A percentile compares a stretch with the other conserved stretches of the same genome.
Conservation (phyloP, 2,329 filamentous ascomycete genomes). For the Cladophialophora exuberans region DNA sequence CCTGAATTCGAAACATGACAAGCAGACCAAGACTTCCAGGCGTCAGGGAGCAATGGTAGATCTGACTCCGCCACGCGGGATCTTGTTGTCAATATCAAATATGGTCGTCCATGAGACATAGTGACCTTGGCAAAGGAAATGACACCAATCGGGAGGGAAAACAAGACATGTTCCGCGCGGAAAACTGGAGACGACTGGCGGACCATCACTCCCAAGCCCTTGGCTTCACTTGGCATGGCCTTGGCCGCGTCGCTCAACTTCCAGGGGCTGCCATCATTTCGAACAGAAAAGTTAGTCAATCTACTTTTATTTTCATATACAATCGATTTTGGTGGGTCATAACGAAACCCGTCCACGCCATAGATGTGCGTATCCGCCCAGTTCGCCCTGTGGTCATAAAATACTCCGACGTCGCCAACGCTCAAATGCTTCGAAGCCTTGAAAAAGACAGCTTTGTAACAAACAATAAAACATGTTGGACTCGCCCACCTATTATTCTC, state of each 20-base stretch:
- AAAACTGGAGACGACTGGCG: constrained; percentile 11
- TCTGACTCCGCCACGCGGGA: too few species aligned
- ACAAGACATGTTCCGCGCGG: not conserved
- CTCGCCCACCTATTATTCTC: not conserved
- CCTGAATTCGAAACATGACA: not conserved
- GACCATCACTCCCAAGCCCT: not conserved
- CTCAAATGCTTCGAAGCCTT: constrained; percentile 16
- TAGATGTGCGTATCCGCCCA: too few species aligned
- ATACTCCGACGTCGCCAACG: constrained; percentile 18
- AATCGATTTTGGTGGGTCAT: not conserved
- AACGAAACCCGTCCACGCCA: too few species aligned
- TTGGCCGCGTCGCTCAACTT: not conserved
- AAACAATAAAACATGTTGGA: not conserved
- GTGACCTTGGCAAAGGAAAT: not conserved
- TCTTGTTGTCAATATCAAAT: constrained; percentile 2
- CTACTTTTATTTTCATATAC: not conserved
- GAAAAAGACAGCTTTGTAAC: not conserved
- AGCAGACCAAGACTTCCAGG: not conserved
- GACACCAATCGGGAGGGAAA: not conserved
- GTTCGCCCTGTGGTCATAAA: too few species aligned
- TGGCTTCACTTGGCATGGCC: constrained; percentile 4
- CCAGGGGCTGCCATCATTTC: not conserved
- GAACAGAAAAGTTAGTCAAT: not conserved
- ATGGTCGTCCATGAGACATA: not conserved
- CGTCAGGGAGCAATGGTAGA: not conserved